Base-by-base conservation (phyloP, 2,329 filamentous ascomycete genomes). In the Pseudogymnoascus sp. region DNA sequence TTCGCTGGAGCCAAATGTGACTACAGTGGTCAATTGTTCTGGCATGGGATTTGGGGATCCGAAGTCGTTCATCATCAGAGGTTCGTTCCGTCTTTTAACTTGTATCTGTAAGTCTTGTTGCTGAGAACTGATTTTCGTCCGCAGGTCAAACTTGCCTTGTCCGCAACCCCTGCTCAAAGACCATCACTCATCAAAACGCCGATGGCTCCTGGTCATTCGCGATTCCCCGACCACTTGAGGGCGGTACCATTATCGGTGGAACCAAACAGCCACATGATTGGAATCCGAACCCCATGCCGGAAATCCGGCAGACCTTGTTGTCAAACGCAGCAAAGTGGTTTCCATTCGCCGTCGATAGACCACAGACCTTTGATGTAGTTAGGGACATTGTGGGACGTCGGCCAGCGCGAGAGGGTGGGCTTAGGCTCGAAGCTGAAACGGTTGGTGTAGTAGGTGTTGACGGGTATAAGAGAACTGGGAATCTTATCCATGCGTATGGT, bases 181-280 rank as follows among this genome's bases (percentile, higher is more conserved):
- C 74, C 0, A 77, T 89, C 19, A 89, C 87, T 2, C 78, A 82
- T 26, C 84, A 89, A 67, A 82, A 84, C 68, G 77, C 78, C 0
- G 85, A 88, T 70, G 86, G 86, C 0, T 80, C 77, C 8, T 87
- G 85, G 83, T 79, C 80, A 0, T 88, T 88, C 66, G 80, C 80
- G 53, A 83, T 89, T 5, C 85, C 86, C 0, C 79, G 87, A 2
- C 81, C 80, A 8, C 81, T 85, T 26, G 77, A 82, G 35, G 86
- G 86, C 2, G 86, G 86, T 2, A 88, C 86, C 0, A 77, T 89
- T 40, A 81, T 89, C 19, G 87, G 86, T 4, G 86, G 86, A 0
- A 89, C 85, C 9, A 88, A 87, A 71, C 82, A 88, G 69, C 78
- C 79, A 0, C 74, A 81, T 63, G 77, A 87, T 70, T 86, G 82